Evolutionary conservation across 164 flowering plant genomes (phyloP), one percentile per base, ranked within the genome.

Genomic region (Amborella trichopoda): DNA sequence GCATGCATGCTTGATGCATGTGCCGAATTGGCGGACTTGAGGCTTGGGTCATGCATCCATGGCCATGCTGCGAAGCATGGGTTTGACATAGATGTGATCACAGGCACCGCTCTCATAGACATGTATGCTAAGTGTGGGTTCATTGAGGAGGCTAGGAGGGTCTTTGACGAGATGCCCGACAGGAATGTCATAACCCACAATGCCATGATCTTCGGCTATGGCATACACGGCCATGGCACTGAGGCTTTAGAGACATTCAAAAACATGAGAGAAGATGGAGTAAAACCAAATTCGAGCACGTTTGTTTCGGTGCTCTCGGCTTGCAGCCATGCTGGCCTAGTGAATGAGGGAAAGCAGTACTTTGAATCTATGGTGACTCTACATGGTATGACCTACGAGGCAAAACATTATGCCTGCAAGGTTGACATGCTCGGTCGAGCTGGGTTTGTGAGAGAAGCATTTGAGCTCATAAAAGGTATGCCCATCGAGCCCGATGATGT

Each of bases 41-140:
- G 14, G 14, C 85, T 73, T 64, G 98, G 95, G 23, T 45, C 70
- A 32, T 89, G 83, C 40, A 75, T 87, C 49, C 95, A 90, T 64
- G 87, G 71, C 2, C 60, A 75, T 48, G 52, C 74, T 40, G 61
- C 60, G 60, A 87, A 87, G 60, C 44, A 60, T 14, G 98, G 98
- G 22, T 9, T 72, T 53, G 65, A 73, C 3, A 68, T 72, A 3
- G 90, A 82, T 60, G 52, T 78, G 26, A 66, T 69, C 53, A 49
- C 81, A 45, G 95, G 74, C 62, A 87, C 95, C 67, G 79, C 94
- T 28, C 50, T 87, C 11, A 83, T 91, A 94, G 95, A 87, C 58
- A 70, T 87, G 85, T 87, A 91, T 49, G 73, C 83, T 2, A 91
- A 83, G 63, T 87, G 96, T 63, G 66, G 77, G 40, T 53, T 60